phyloP scores from a whole-genome alignment of 1,284 basidiomycete species.

The Puccinia triticina region DNA sequence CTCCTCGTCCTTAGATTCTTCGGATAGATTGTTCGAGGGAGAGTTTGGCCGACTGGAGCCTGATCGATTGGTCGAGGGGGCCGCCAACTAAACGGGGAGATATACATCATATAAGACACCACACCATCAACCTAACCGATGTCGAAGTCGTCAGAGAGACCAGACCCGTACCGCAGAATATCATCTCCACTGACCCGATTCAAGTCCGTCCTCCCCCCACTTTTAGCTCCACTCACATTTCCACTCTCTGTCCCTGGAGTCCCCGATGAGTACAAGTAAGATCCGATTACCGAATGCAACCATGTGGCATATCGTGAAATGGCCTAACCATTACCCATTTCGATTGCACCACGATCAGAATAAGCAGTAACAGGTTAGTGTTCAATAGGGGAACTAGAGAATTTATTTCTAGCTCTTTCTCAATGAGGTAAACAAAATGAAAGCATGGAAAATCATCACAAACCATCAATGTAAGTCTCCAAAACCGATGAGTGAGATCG shows the following conservation, averaged over 20 bases:
- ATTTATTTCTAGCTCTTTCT: neutral
- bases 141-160: constrained; percentile 43
- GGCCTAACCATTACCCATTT: constrained; percentile 9
- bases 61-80: constrained; percentile 16
- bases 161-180: constrained; percentile 37
- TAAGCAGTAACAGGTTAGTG: constrained; percentile 3
- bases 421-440: neutral
- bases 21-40: constrained; percentile 14
- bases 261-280: constrained; percentile 20
- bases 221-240: constrained; percentile 6
- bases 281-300: constrained; percentile 21
- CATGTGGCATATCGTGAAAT: constrained; percentile 44
- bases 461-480: constrained; percentile 50
- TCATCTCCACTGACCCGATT: constrained; percentile 48
- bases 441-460: neutral
- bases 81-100: constrained; percentile 36
- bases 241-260: neutral
- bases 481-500: constrained; percentile 50
- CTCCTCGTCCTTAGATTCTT: constrained; percentile 44
- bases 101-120: constrained; percentile 38
- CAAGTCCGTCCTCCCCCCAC: constrained; percentile 16
- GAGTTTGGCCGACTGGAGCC: constrained; percentile 9
- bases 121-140: constrained; percentile 45
- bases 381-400: neutral
- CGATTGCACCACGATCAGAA: neutral